These are phyloP conservation scores for Aspergillus fumigatus DNA, from an alignment of 2,329 filamentous ascomycete species.

Conservation along the genomic window DNA sequence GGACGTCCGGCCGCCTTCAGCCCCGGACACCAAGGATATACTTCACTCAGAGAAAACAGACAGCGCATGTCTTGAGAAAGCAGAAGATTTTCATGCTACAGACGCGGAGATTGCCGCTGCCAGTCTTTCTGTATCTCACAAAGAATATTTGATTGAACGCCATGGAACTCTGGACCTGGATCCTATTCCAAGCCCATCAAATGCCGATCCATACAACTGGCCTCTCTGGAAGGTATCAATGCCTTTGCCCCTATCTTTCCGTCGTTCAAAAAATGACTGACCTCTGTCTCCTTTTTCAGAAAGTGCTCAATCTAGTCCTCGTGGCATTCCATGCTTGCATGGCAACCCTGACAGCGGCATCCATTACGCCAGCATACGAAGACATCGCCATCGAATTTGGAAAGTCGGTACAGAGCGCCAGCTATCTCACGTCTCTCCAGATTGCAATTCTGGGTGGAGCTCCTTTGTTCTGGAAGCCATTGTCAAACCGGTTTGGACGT, in stretches of 20 bases:
- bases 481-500: slow-evolving; percentile 51
- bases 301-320: slow-evolving; percentile 50
- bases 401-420: slow-evolving; percentile 45
- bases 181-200: slow-evolving; percentile 48
- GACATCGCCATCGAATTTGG: slow-evolving; percentile 49
- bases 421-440: slow-evolving; percentile 52
- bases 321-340: slow-evolving; percentile 58
- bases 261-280: background rate
- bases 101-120: slow-evolving; percentile 24
- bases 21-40: background rate
- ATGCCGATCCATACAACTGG: slow-evolving; percentile 56
- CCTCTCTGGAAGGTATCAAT: slow-evolving; percentile 46
- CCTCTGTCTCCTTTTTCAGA: slow-evolving; percentile 31
- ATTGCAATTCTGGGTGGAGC: slow-evolving; percentile 51
- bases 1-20: background rate
- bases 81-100: slow-evolving; percentile 13
- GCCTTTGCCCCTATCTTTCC: background rate
- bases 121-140: slow-evolving; percentile 25
- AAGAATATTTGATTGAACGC: slow-evolving; percentile 49
- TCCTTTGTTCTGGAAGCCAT: slow-evolving; percentile 53
- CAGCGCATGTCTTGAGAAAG: background rate
- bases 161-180: slow-evolving; percentile 56
- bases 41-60: background rate
- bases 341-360: slow-evolving; percentile 53
- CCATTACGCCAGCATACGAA: slow-evolving; percentile 53